Percentiles rank a stretch among this genome's conserved stretches.
These are phyloP conservation scores for Sphagnum tenellum DNA, from an alignment of 225 moss, liverwort and hornwort genomes.

Conservation along the genomic window DNA sequence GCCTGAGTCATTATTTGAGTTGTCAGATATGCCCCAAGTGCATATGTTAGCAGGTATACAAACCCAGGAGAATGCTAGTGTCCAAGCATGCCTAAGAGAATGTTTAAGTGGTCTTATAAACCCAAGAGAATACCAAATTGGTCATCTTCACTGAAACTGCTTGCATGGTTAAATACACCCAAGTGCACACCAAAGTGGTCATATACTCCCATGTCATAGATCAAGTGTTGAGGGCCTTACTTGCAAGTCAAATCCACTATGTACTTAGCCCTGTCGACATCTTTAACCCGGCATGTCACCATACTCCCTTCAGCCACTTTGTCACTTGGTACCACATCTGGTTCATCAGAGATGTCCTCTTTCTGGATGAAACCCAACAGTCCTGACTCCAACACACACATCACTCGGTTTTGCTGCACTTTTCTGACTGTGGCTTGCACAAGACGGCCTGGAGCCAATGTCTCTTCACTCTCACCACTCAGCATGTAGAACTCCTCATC, in stretches of 20 bases:
- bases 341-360: conserved; percentile 90
- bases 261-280: conserved; percentile 58
- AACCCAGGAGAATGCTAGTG: too few relatives aligned
- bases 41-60: too few relatives aligned
- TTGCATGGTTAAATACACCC: too few relatives aligned
- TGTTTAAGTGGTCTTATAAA: too few relatives aligned
- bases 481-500: conserved; percentile 82
- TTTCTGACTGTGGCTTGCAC: conserved; percentile 84
- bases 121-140: too few relatives aligned
- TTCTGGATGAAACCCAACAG: conserved; percentile 71
- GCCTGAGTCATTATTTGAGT: too few relatives aligned
- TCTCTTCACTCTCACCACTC: conserved; percentile 90
- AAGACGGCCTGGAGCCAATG: conserved; percentile 64
- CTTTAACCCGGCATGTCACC: conserved; percentile 87
- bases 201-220: too few relatives aligned
- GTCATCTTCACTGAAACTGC: too few relatives aligned
- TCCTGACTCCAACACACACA: conserved; percentile 91
- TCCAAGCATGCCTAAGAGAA: too few relatives aligned
- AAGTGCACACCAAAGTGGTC: too few relatives aligned
- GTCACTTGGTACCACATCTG: conserved; percentile 64
- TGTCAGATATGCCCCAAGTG: too few relatives aligned
- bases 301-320: conserved; percentile 84
- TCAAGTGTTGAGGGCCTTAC: conserved; percentile 7
- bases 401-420: conserved; percentile 80
- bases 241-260: conserved; percentile 77